Evolutionary conservation across 495 filamentous ascomycete species (phyloP), one percentile per base, ranked within the genome.

Genomic region (Talaromyces borbonicus): DNA sequence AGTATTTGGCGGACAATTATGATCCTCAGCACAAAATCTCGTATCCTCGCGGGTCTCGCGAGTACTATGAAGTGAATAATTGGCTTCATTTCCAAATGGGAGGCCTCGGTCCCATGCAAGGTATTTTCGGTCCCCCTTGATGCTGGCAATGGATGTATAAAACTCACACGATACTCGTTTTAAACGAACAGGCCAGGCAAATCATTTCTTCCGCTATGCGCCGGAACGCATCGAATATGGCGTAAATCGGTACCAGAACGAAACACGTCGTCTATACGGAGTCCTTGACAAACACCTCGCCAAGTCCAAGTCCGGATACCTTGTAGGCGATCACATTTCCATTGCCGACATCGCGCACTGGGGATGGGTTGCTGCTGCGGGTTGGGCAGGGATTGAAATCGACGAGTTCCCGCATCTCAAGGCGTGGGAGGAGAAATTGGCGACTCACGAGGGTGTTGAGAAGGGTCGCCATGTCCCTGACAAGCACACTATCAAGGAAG

Each of bases 101-200:
- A 1, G 89, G 89, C 18, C 68, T 95, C 4, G 90, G 89, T 2
- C 90, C 90, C 8, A 94, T 94, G 88, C 89, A 95, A 59, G 87
- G 84, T 8, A 33, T 1, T 4, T 38, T 7, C 25, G 15, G 3
- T 19, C 2, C 20, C 18, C 8, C 26, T n/a, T 22, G 14, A 35
- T 6, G 26, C 5, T 29, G 26, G 26, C 26, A 29, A 35, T 16
- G 31, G 18, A 36, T 20, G 2, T n/a, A 20, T 22, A 6, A 7
- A 20, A 38, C 35, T 38, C 5, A 46, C 27, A 15, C 23, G 9
- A 35, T 15, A 24, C 7, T 37, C 5, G 16, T 23, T 41, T 14
- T 18, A 18, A 12, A 22, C 16, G 3, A 14, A 8, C 23, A 39
- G 48, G 48, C 15, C 87, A 96, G 61, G 79, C 88, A 4, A 93